Base-by-base conservation (phyloP, 1,284 basidiomycete genomes). In the Microbotryum intermedium region DNA sequence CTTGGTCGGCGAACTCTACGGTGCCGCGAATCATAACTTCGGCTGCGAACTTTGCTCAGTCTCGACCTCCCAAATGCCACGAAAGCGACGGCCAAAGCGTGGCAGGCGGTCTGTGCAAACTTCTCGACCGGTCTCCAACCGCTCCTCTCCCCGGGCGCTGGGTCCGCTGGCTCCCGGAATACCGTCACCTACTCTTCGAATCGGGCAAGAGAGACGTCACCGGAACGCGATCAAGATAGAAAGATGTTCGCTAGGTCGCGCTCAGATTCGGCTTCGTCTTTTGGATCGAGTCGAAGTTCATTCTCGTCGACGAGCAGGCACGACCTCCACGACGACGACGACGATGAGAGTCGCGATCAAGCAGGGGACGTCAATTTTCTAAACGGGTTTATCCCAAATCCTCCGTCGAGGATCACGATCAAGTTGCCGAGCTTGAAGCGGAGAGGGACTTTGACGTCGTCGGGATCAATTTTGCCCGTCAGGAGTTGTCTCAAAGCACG, bases 41-140 rank as follows among this genome's bases (percentile, higher is more conserved):
- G 34, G 5, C 2, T 16, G 34, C 16, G 3, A 16, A 39, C 34
- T 2, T 16, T 25, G 1, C 6, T 6, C 62, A 64, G 62, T 26
- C 39, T 61, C 34, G 63, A 65, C 20, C 43, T 60, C 7, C 57
- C 63, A 1, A 53, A 54, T 23, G 11, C 34, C 13, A 13, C 34
- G 34, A 39, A 39, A 39, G 34, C 25, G 56, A 1, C 47, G 53
- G 6, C 11, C 18, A 58, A 58, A 18, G 57, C 54, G 3, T 65
- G 63, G 63, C 29, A 50, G 16, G 42, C 28, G 6, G 50, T 65
- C 18, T 26, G 53, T 8, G 55, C 53, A 48, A 56, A 57, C 10
- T 52, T 65, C 21, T 28, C 42, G 5, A 55, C 60, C 9, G 51
- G 57, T 6, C 51, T 65, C 45, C 59, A 61, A 10, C 63, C 63